Percentiles rank a stretch among this genome's conserved stretches.
Evolutionary conservation across 1,139 yeast genomes (phyloP).

Genomic region (Pichia sp.): DNA sequence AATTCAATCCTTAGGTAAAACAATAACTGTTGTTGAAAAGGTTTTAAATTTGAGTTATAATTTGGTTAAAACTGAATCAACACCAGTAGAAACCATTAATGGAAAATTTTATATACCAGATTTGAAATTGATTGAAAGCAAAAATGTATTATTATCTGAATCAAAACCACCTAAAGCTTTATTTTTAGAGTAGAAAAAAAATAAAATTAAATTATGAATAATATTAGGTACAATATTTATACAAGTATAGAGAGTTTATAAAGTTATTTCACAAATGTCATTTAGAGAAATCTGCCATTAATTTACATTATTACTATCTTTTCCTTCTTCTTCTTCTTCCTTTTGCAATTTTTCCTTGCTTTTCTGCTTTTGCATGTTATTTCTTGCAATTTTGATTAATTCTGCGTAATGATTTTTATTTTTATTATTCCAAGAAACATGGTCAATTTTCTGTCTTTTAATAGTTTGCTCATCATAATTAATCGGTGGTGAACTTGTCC

Average conservation of each 20-base stretch:
- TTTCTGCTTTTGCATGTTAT: constrained; percentile 26
- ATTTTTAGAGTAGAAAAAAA: too few relatives aligned
- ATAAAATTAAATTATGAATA: too few relatives aligned
- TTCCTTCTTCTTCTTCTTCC: too few relatives aligned
- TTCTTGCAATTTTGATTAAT: constrained; percentile 46
- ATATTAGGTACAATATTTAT: too few relatives aligned
- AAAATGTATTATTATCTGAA: constrained; percentile 12
- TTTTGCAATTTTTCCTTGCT: neutral
- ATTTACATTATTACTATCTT: too few relatives aligned
- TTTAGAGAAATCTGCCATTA: too few relatives aligned
- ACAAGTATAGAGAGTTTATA: too few relatives aligned
- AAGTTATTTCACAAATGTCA: too few relatives aligned
- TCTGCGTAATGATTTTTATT: constrained; percentile 47
- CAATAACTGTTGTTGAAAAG: constrained; percentile 22
- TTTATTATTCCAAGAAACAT: constrained; percentile 44
- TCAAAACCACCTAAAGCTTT: too few relatives aligned
- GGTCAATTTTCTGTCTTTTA: constrained; percentile 27
- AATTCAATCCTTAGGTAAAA: constrained; percentile 20
- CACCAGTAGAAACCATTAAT: constrained; percentile 6
- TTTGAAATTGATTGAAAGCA: constrained; percentile 26
- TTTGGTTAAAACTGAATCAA: constrained; percentile 9
- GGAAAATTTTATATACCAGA: constrained; percentile 27
- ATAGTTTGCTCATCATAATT: constrained; percentile 5
- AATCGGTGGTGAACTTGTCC: constrained; percentile 2
- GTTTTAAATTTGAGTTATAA: constrained; percentile 24